Evolutionary conservation across 805 yeast genomes (phyloP).

Genomic region (Pichia pseudocactophila): DNA sequence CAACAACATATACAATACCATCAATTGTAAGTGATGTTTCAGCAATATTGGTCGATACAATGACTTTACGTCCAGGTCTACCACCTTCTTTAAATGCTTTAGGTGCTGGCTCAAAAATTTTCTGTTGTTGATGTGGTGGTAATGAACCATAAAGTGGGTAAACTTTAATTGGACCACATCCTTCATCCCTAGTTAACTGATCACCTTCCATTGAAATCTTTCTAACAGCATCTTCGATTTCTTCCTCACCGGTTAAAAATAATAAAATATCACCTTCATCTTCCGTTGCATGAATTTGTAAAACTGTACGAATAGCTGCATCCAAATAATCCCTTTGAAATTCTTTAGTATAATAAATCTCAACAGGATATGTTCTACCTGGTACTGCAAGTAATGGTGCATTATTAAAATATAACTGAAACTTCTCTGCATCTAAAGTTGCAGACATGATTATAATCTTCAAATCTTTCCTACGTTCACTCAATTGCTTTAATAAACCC

Average conservation of each 20-base stretch:
- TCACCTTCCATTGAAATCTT: conserved; percentile 84
- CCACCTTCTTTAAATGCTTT: conserved; percentile 62
- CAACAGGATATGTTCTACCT: conserved; percentile 97
- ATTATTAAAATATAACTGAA: conserved; percentile 78
- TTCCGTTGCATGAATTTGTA: conserved; percentile 95
- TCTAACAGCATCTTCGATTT: conserved; percentile 93
- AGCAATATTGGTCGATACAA: conserved; percentile 90
- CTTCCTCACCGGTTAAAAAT: conserved; percentile 94
- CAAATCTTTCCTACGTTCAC: conserved; percentile 72
- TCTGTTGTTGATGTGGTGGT: conserved; percentile 93
- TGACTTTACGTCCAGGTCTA: conserved; percentile 90
- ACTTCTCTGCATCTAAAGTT: conserved; percentile 93
- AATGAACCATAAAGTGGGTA: conserved; percentile 94
- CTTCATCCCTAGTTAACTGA: conserved; percentile 78
- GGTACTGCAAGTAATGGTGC: conserved; percentile 96
- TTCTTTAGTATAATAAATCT: conserved; percentile 93
- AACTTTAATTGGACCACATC: conserved; percentile 80
- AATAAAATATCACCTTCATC: conserved; percentile 84
- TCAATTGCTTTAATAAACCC: conserved; percentile 86
- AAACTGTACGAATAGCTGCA: conserved; percentile 89
- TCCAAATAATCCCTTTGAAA: conserved; percentile 91
- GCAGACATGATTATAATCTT: conserved; percentile 96
- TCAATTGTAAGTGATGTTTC: conserved; percentile 97
- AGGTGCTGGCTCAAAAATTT: conserved; percentile 88
- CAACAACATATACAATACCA: conserved; percentile 95